A percentile compares a stretch with the other conserved stretches of the same genome.
Conservation (phyloP, 768 basidiomycete species). For the Lactifluus volemus region DNA sequence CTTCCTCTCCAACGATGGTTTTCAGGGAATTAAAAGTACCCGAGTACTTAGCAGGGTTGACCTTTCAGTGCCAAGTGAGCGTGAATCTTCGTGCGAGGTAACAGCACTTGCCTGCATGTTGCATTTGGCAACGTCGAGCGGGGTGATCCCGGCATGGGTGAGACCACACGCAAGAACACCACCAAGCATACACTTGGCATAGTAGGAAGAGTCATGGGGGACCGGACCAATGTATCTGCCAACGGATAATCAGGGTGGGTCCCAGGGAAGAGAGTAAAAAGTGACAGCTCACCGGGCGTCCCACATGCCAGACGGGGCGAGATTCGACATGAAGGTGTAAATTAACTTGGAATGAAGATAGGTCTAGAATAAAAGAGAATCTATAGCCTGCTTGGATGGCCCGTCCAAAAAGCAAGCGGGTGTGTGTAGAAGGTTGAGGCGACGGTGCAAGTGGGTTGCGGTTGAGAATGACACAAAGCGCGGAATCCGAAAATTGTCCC, state of each 20-base stretch:
- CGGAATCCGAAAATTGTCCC: neutral
- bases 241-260: neutral
- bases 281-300: slow-evolving; percentile 49
- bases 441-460: slow-evolving; percentile 19
- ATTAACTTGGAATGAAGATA: slow-evolving; percentile 26
- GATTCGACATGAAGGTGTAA: slow-evolving; percentile 38
- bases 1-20: slow-evolving; percentile 70
- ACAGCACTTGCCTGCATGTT: slow-evolving; percentile 69
- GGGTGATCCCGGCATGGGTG: slow-evolving; percentile 83
- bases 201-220: slow-evolving; percentile 67
- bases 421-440: slow-evolving; percentile 7
- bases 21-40: slow-evolving; percentile 54
- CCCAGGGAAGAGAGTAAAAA: slow-evolving; percentile 9
- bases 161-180: slow-evolving; percentile 81
- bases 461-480: slow-evolving; percentile 13
- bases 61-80: slow-evolving; percentile 33
- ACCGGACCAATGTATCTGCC: slow-evolving; percentile 59
- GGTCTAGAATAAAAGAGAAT: slow-evolving; percentile 27
- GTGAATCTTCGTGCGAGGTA: neutral
- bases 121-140: slow-evolving; percentile 83
- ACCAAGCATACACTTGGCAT: slow-evolving; percentile 81
- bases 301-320: slow-evolving; percentile 53
- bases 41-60: slow-evolving; percentile 67
- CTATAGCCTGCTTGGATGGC: slow-evolving; percentile 26
- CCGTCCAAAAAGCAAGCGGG: slow-evolving; percentile 26